Conservation (phyloP, 495 filamentous ascomycete genomes). For the Cryomyces antarcticus region DNA sequence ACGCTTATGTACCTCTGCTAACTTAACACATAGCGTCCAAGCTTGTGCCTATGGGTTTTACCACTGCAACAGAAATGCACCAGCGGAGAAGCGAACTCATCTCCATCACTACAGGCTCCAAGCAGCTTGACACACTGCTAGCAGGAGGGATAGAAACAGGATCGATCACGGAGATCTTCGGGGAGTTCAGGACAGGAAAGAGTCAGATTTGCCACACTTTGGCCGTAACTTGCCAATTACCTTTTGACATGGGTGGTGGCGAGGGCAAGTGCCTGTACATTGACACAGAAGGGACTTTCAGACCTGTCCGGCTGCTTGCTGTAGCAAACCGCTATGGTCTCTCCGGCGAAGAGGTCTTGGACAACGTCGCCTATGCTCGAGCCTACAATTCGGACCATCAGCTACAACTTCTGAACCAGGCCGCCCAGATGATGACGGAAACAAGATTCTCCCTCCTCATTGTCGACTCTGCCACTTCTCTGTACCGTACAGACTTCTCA, state of each 20-base stretch:
- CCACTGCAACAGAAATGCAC: slow-evolving; percentile 99
- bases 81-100: slow-evolving; percentile 87
- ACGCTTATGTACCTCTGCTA: not conserved
- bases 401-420: slow-evolving; percentile 81
- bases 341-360: slow-evolving; percentile 87
- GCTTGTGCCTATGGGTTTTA: slow-evolving; percentile 95
- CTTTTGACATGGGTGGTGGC: slow-evolving; percentile 96
- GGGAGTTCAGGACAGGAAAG: slow-evolving; percentile 95
- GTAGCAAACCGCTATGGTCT: slow-evolving; percentile 89
- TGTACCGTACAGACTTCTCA: slow-evolving; percentile 90
- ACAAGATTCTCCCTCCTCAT: slow-evolving; percentile 89
- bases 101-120: slow-evolving; percentile 92
- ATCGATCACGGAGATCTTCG: slow-evolving; percentile 96
- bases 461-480: slow-evolving; percentile 82
- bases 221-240: slow-evolving; percentile 92
- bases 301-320: slow-evolving; percentile 71
- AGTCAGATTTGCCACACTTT: slow-evolving; percentile 96
- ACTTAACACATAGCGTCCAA: slow-evolving; percentile 41
- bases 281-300: slow-evolving; percentile 93
- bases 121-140: slow-evolving; percentile 85
- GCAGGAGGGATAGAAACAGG: slow-evolving; percentile 92
- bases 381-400: slow-evolving; percentile 98
- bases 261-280: slow-evolving; percentile 99
- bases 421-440: slow-evolving; percentile 96
- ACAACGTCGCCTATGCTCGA: slow-evolving; percentile 93